Evolutionary conservation across 441 rosid genomes (phyloP).

Genomic region (Theobroma grandiflorum): DNA sequence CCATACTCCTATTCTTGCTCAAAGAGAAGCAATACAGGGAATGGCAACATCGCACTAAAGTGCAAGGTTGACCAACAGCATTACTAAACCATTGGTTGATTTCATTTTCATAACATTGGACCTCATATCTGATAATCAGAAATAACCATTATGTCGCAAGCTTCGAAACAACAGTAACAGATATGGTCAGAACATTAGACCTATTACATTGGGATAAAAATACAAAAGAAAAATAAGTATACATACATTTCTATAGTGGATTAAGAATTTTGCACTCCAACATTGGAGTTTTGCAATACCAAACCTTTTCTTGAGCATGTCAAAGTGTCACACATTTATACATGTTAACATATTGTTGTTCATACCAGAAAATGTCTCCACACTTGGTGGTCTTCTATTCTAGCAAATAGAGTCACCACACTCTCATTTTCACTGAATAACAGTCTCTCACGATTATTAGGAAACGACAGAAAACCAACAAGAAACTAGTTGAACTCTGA

Average conservation of each 20-base stretch:
- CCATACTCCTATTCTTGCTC: constrained; percentile 47
- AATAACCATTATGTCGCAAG: constrained; percentile 23
- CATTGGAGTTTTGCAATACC: not conserved
- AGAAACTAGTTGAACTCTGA: not conserved
- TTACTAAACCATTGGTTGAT: constrained; percentile 79
- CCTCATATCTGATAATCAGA: constrained; percentile 58
- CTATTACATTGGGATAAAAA: not conserved
- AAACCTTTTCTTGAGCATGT: not conserved
- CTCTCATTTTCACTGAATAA: not conserved
- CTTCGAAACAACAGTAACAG: not conserved
- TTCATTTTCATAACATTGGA: constrained; percentile 53
- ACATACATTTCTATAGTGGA: not conserved
- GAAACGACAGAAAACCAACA: not conserved
- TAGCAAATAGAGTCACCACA: not conserved
- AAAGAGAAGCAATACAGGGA: constrained; percentile 42
- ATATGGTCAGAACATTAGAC: not conserved
- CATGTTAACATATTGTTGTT: not conserved
- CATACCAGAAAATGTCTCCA: not conserved
- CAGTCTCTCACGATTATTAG: not conserved
- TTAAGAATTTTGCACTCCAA: not conserved
- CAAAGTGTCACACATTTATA: not conserved
- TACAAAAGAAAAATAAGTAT: not conserved
- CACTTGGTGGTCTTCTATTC: not conserved
- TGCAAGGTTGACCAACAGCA: constrained; percentile 81
- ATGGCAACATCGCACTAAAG: constrained; percentile 57